Evolutionary conservation across 192 early-diverging fungal species (phyloP), one percentile per base, ranked within the genome.

Genomic region (Coemansia sp.): DNA sequence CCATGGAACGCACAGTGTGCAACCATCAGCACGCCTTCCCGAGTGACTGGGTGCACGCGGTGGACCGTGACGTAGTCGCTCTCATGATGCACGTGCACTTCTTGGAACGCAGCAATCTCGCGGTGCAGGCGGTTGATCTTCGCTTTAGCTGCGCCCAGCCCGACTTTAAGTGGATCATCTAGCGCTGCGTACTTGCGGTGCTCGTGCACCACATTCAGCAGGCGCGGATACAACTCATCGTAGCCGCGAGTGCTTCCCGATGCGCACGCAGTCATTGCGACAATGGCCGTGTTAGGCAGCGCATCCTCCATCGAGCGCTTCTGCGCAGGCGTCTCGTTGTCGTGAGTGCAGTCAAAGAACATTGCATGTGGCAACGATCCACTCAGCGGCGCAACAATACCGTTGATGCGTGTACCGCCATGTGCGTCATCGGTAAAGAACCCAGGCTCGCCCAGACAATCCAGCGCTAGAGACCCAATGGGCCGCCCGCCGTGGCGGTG

Each of bases 331-430:
- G 91, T 92, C 75, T 97, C 93, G 70, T 99, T 99, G 76, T 99
- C 97, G 60, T 99, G 97, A 11, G 97, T 98, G 83, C 95, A 98
- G 74, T 99, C 97, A 89, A 98, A 97, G 71, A 99, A 96, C 9
- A 99, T 83, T 5, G 94, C 94, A 64, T 98, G 96, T 4, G 96
- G 94, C 17, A 75, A 75, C 7, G 92, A 92, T 11, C 90, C 94
- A 26, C 83, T 82, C 12, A 95, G 71, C 15, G 93, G 83, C 10
- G 92, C 86, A 3, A 96, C 73, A 40, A 87, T 48, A 26, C 81
- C 76, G 44, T 73, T 58, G 2, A 81, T 52, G 3, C 65, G 62
- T 5, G 64, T 59, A 5, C 84, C 81, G 9, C 72, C 82, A 48
- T 86, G 77, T 17, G 66, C 73, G 74, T 84, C 54, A 75, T 71